Percentiles rank a stretch among this genome's conserved stretches.
These are phyloP conservation scores for Eimeria sp. DNA, from an alignment of 169 alveolate genomes.

Conservation along the genomic window DNA sequence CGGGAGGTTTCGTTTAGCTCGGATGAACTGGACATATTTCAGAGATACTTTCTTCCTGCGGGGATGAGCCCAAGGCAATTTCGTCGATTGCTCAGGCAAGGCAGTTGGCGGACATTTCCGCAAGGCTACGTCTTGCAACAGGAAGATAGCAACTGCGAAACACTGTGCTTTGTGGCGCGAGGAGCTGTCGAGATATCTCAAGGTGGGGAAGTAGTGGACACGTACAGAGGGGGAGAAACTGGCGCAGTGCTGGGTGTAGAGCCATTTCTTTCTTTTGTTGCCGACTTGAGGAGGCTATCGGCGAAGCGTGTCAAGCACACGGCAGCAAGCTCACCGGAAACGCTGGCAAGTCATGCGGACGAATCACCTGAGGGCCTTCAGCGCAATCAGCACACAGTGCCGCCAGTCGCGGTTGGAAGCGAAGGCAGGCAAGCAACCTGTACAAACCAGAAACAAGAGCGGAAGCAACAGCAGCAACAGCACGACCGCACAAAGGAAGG, in stretches of 20 bases:
- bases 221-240: constrained; percentile 63
- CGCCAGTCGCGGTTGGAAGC: not conserved
- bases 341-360: constrained; percentile 66
- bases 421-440: not conserved
- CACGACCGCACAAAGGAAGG: not conserved
- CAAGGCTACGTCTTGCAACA: constrained; percentile 51
- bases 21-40: constrained; percentile 73
- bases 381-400: constrained; percentile 33
- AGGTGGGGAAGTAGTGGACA: constrained; percentile 71
- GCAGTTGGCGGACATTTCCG: constrained; percentile 71
- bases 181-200: constrained; percentile 73
- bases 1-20: constrained; percentile 75
- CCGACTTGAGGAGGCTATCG: constrained; percentile 61
- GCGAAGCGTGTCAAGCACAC: constrained; percentile 50
- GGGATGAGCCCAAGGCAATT: constrained; percentile 79
- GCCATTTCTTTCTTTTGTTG: constrained; percentile 71
- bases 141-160: constrained; percentile 22
- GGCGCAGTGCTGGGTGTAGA: constrained; percentile 74
- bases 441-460: not conserved
- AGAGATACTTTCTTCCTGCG: constrained; percentile 78
- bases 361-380: constrained; percentile 54
- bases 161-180: constrained; percentile 57
- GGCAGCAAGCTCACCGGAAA: constrained; percentile 54
- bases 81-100: constrained; percentile 54
- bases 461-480: constrained; percentile 51